These are phyloP conservation scores for Oryza rufipogon DNA, from an alignment of 176 grass and related monocot genomes.

Conservation along the genomic window DNA sequence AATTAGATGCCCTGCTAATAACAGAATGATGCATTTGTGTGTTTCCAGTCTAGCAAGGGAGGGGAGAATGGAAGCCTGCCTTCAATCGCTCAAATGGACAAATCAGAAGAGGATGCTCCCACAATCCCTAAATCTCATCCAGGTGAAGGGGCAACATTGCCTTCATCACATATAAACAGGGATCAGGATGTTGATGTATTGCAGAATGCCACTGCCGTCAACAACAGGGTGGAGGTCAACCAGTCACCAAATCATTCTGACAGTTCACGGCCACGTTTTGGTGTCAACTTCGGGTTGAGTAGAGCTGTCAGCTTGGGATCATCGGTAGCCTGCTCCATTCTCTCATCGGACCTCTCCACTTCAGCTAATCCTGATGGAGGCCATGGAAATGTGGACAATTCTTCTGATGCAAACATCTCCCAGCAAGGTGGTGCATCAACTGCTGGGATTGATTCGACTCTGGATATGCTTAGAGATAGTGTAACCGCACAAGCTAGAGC, in stretches of 20 bases:
- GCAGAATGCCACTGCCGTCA: constrained; percentile 45
- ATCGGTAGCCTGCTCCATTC: constrained; percentile 59
- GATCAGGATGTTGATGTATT: constrained; percentile 43
- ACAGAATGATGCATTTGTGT: constrained; percentile 21
- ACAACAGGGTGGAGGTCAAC: not conserved
- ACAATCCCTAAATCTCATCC: constrained; percentile 33
- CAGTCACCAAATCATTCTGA: constrained; percentile 44
- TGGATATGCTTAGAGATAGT: constrained; percentile 54
- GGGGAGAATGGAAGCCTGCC: constrained; percentile 27
- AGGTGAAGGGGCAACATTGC: constrained; percentile 34
- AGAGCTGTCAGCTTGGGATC: constrained; percentile 90
- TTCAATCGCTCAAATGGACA: constrained; percentile 11
- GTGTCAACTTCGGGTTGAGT: constrained; percentile 74
- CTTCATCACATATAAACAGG: constrained; percentile 49
- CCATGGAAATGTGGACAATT: constrained; percentile 13
- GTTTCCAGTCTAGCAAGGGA: constrained; percentile 49
- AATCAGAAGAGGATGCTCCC: constrained; percentile 42
- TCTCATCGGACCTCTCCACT: constrained; percentile 55
- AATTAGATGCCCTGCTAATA: not conserved
- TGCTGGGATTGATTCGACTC: constrained; percentile 54
- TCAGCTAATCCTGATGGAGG: constrained; percentile 50
- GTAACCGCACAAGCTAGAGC: constrained; percentile 58
- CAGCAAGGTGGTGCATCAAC: constrained; percentile 33
- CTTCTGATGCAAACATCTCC: constrained; percentile 35
- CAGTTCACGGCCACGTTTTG: constrained; percentile 53